Conservation (phyloP, 371 early-diverging fungal species). For the Mortierella sp. region DNA sequence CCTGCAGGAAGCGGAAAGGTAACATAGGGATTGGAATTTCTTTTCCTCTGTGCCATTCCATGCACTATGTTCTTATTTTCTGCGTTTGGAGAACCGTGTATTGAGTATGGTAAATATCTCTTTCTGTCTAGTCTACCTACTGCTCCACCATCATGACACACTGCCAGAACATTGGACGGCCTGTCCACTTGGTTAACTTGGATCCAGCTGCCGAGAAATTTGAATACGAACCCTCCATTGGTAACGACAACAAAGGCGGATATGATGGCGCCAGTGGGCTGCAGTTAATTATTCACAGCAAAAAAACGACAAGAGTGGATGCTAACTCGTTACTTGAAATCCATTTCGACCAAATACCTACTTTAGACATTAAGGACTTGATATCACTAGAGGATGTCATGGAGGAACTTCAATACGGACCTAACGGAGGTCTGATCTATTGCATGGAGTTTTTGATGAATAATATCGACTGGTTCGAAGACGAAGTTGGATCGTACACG, state of each 20-base stretch:
- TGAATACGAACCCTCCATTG: conserved; percentile 90
- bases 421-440: conserved; percentile 98
- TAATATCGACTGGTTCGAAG: conserved; percentile 97
- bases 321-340: not conserved
- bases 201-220: conserved; percentile 98
- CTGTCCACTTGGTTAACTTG: conserved; percentile 95
- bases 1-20: conserved; percentile 97
- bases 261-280: no score
- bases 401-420: conserved; percentile 98
- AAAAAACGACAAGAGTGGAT: not conserved
- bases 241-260: conserved; percentile 43
- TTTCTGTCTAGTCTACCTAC: conserved; percentile 90
- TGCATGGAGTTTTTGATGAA: conserved; percentile 96
- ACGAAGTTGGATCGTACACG: conserved; percentile 89
- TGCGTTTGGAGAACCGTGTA: no score
- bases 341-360: not conserved
- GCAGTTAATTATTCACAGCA: no score
- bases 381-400: conserved; percentile 98
- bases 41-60: no score
- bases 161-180: conserved; percentile 81
- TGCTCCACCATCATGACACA: conserved; percentile 96
- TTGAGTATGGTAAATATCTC: no score
- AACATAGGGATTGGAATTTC: conserved; percentile 9
- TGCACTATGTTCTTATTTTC: no score
- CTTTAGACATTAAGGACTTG: conserved; percentile 90